Conservation (phyloP, 169 alveolate species). For the Condylostoma magnum region DNA sequence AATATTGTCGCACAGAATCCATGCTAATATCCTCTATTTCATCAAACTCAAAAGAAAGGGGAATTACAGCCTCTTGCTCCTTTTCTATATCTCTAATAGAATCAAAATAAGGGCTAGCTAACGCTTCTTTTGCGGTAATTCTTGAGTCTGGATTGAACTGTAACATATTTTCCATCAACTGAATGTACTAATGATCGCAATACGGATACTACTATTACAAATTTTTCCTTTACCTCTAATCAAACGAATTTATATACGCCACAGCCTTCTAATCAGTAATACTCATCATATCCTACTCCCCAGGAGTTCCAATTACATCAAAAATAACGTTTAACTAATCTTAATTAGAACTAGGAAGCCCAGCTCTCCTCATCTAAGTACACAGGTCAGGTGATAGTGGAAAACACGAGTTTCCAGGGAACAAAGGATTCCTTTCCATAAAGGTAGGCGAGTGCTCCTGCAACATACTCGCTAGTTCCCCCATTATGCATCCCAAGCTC, state of each 20-base stretch:
- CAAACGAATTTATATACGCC: conserved; percentile 2
- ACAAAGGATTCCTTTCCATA: conserved; percentile 94
- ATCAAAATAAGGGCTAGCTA: conserved; percentile 91
- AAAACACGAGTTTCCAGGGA: conserved; percentile 96
- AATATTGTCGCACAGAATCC: conserved; percentile 1
- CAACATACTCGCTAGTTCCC: conserved; percentile 93
- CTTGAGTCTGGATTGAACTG: conserved; percentile 92
- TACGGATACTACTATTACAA: not conserved
- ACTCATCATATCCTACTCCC: conserved; percentile 73
- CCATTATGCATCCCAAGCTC: conserved; percentile 97
- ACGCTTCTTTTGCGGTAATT: conserved; percentile 93
- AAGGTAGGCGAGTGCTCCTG: conserved; percentile 92
- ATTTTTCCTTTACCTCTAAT: not conserved
- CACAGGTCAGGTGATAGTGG: conserved; percentile 94
- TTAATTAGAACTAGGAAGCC: conserved; percentile 48
- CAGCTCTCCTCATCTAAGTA: conserved; percentile 21
- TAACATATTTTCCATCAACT: conserved; percentile 59
- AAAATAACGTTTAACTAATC: conserved; percentile 97
- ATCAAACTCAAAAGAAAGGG: conserved; percentile 22
- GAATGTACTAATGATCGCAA: not conserved
- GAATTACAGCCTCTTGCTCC: conserved; percentile 13
- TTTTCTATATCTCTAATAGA: conserved; percentile 25
- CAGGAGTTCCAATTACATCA: conserved; percentile 97
- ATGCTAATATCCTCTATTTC: conserved; percentile 3
- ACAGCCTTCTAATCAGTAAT: conserved; percentile 29